A percentile compares a stretch with the other conserved stretches of the same genome.
Evolutionary conservation across 805 yeast genomes (phyloP).

Genomic region (Komagataella populi): DNA sequence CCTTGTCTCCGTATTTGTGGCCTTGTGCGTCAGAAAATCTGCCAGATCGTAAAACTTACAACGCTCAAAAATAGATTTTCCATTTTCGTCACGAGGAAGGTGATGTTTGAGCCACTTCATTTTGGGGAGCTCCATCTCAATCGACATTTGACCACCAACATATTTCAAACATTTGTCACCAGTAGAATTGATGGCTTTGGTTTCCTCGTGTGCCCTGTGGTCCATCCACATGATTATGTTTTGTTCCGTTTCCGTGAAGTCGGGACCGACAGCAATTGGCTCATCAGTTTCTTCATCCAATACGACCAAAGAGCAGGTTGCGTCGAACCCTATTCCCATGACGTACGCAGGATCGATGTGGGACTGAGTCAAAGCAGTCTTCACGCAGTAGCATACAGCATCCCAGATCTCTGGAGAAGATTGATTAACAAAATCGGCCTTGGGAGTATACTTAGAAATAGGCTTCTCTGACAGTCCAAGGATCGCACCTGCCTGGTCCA

Average conservation of each 20-base stretch:
- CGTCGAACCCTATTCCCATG: constrained; percentile 90
- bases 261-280: constrained; percentile 89
- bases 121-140: constrained; percentile 97
- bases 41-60: constrained; percentile 87
- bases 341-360: constrained; percentile 56
- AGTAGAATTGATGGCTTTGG: constrained; percentile 68
- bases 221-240: constrained; percentile 97
- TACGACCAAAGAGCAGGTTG: constrained; percentile 90
- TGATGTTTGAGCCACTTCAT: constrained; percentile 91
- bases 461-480: constrained; percentile 69
- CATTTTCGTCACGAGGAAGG: constrained; percentile 39
- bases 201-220: constrained; percentile 81
- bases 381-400: constrained; percentile 72
- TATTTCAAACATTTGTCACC: constrained; percentile 70
- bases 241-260: constrained; percentile 56
- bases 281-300: constrained; percentile 47
- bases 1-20: constrained; percentile 79
- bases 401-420: constrained; percentile 88
- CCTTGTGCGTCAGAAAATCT: constrained; percentile 83
- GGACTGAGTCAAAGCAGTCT: constrained; percentile 59
- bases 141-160: constrained; percentile 96
- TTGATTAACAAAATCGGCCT: constrained; percentile 69
- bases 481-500: constrained; percentile 74
- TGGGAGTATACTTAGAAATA: constrained; percentile 62
- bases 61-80: constrained; percentile 25